A percentile compares a stretch with the other conserved stretches of the same genome.
Evolutionary conservation across 2,329 filamentous ascomycete genomes (phyloP).

Genomic region (Fusarium musae): DNA sequence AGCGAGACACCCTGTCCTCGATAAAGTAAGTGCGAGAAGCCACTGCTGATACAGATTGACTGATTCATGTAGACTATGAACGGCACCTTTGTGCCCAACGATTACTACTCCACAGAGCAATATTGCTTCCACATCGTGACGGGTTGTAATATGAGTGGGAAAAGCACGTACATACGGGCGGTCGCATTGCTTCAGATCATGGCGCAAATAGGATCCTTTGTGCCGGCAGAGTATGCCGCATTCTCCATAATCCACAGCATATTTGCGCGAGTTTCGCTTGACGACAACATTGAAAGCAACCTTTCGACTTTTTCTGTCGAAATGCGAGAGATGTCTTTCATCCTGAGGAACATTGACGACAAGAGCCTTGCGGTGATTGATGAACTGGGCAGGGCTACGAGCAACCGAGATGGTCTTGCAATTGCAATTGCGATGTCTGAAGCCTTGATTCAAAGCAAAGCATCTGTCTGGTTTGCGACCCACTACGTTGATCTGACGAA

Average conservation of each 20-base stretch:
- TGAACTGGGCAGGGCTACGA: constrained; percentile 91
- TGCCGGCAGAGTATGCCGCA: constrained; percentile 85
- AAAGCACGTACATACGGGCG: constrained; percentile 92
- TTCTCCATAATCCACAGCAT: constrained; percentile 85
- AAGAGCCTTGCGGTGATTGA: constrained; percentile 87
- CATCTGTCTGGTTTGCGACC: constrained; percentile 91
- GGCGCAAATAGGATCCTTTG: constrained; percentile 92
- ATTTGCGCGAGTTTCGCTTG: constrained; percentile 87
- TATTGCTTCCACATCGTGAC: constrained; percentile 92
- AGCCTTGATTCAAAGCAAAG: constrained; percentile 80
- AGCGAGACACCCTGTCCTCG: constrained; percentile 81
- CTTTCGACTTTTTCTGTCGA: constrained; percentile 93
- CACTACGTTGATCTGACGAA: constrained; percentile 87
- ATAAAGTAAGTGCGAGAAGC: constrained; percentile 61
- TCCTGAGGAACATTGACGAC: constrained; percentile 81
- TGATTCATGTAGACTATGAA: constrained; percentile 63
- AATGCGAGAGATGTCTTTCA: constrained; percentile 96
- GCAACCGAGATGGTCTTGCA: constrained; percentile 85
- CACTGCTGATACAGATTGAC: background rate
- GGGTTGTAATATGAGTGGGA: constrained; percentile 98
- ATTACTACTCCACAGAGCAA: constrained; percentile 84
- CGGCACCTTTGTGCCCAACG: constrained; percentile 83
- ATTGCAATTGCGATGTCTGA: constrained; percentile 93
- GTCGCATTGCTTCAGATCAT: constrained; percentile 88
- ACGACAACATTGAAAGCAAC: constrained; percentile 90